Base-by-base conservation (phyloP, 2,329 filamentous ascomycete genomes). In the Sclerotiophoma versabilis region DNA sequence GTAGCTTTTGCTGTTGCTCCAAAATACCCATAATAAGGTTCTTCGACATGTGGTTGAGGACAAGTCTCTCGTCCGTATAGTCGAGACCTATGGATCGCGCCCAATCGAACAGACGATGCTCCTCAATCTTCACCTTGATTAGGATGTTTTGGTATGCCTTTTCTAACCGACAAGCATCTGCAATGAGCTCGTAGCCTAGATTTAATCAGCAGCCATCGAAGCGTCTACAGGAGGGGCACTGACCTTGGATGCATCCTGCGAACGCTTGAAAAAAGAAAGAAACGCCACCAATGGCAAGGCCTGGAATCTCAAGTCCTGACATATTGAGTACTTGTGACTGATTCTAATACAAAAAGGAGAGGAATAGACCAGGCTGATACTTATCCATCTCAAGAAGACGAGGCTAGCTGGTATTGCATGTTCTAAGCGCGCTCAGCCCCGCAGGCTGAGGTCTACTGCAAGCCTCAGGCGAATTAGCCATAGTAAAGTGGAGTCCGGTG, bases 71-170 rank as follows among this genome's bases (percentile, higher is more conserved):
- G 36, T 74, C 70, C 20, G 62, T 63, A 48, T 73, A 72, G 36
- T 70, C 67, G 3, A 77, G 58, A 4, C 63, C 54, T 2, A 74
- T 68, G 7, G 71, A 60, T 29, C 71, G 63, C 8, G 68, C 74
- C 75, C 75, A 77, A 23, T 77, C 65, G 10, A 76, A 49, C 8
- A 77, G 62, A 19, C 74, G 68, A n/a, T 71, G 64, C 49, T 77
- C 68, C 46, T 77, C 74, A 5, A 72, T 67, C 44, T 72, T 74
- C 22, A 77, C 56, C 17, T 72, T 71, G n/a, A 75, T 64, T 1
- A 72, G 63, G 11, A 76, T 60, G 42, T 70, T 65, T 39, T 76
- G 65, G 43, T 60, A 73, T 23, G 73, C 65, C 5, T 60, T 51
- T 5, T 68, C 63, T 55, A 73, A 65, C 29, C 66, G 60, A n/a